A percentile compares a stretch with the other conserved stretches of the same genome.
Conservation (phyloP, 768 basidiomycete genomes). For the Mycena floridula region DNA sequence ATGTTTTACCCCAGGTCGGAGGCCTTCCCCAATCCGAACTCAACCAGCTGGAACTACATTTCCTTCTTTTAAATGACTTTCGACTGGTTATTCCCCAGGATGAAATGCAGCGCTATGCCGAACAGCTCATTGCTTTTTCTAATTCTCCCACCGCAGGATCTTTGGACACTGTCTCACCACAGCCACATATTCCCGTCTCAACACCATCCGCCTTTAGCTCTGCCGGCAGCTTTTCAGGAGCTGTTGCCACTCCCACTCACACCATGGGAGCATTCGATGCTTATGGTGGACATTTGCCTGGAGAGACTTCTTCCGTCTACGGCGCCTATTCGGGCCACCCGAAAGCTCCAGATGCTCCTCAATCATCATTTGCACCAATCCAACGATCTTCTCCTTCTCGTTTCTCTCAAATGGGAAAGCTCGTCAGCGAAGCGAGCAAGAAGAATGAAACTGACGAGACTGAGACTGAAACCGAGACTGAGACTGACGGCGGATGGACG, state of each 20-base stretch:
- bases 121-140: slow-evolving; percentile 76
- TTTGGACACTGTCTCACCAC: slow-evolving; percentile 15
- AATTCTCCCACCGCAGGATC: slow-evolving; percentile 23
- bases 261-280: slow-evolving; percentile 51
- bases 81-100: slow-evolving; percentile 77
- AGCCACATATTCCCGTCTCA: slow-evolving; percentile 8
- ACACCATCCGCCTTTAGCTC: slow-evolving; percentile 12
- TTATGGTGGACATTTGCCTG: slow-evolving; percentile 35
- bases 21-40: slow-evolving; percentile 89
- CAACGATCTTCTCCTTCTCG: slow-evolving; percentile 12
- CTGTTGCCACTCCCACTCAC: slow-evolving; percentile 8
- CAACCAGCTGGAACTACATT: slow-evolving; percentile 96
- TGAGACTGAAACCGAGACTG: slow-evolving; percentile 34
- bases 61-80: slow-evolving; percentile 95
- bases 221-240: slow-evolving; percentile 11
- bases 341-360: neutral
- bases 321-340: neutral
- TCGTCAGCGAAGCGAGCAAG: slow-evolving; percentile 11
- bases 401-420: neutral
- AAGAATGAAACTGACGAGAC: slow-evolving; percentile 30
- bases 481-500: slow-evolving; percentile 49
- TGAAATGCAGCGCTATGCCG: slow-evolving; percentile 95
- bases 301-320: slow-evolving; percentile 19
- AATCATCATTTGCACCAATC: slow-evolving; percentile 4
- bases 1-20: slow-evolving; percentile 60